Percentiles rank a stretch among this genome's conserved stretches.
Conservation (phyloP, 306 rosid species). For the Pterocarpus santalinus region DNA sequence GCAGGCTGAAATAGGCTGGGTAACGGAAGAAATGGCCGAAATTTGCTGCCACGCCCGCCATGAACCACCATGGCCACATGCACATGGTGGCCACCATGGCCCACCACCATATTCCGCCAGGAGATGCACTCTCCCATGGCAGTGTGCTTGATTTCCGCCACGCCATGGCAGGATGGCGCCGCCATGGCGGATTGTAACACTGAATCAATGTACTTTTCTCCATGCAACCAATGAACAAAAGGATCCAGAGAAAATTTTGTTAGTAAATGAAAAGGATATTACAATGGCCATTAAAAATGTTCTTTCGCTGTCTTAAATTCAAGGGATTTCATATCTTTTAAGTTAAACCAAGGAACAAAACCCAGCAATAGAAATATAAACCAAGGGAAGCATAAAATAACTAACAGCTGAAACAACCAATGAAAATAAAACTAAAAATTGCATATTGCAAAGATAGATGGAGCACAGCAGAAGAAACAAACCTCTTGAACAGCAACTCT, state of each 20-base stretch:
- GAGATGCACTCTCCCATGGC: too few species aligned
- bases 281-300: constrained; percentile 13
- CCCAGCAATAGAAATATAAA: constrained; percentile 15
- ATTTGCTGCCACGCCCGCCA: too few species aligned
- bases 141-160: too few species aligned
- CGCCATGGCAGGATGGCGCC: too few species aligned
- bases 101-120: too few species aligned
- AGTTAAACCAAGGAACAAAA: constrained; percentile 20
- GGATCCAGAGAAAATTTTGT: constrained; percentile 20
- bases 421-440: constrained; percentile 18
- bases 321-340: constrained; percentile 11
- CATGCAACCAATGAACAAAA: constrained; percentile 21
- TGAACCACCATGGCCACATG: too few species aligned
- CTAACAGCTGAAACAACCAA: constrained; percentile 35
- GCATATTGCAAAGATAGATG: constrained; percentile 24
- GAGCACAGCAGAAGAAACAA: constrained; percentile 47
- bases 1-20: too few species aligned
- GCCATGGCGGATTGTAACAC: too few species aligned
- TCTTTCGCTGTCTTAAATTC: background rate
- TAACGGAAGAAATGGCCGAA: too few species aligned
- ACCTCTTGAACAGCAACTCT: constrained; percentile 99
- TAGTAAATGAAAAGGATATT: background rate
- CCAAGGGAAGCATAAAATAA: constrained; percentile 12
- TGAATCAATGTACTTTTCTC: background rate
- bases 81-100: too few species aligned